These are phyloP conservation scores for Nymphaea colorata DNA, from an alignment of 164 flowering plant genomes.

Conservation along the genomic window DNA sequence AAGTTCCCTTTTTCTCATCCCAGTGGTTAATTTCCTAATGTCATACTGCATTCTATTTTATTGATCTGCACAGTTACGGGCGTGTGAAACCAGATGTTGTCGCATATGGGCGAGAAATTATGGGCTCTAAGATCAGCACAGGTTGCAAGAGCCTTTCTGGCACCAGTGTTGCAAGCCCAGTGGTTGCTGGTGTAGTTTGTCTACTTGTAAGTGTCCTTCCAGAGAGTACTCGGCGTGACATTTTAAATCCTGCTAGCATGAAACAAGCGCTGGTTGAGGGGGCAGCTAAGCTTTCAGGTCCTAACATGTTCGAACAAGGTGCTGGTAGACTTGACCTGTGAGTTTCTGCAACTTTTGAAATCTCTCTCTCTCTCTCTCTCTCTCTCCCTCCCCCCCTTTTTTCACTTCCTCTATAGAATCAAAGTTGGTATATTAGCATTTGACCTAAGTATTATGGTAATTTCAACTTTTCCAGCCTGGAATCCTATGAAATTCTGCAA, in stretches of 20 bases:
- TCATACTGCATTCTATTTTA: background rate
- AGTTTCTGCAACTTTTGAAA: conserved; percentile 18
- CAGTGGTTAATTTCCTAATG: no score
- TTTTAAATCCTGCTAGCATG: conserved; percentile 96
- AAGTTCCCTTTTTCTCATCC: no score
- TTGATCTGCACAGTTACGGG: conserved; percentile 24
- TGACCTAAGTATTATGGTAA: no score
- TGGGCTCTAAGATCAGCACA: conserved; percentile 97
- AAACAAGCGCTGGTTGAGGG: conserved; percentile 99
- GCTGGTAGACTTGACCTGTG: conserved; percentile 98
- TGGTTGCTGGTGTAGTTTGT: conserved; percentile 96
- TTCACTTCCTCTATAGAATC: no score
- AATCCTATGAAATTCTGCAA: conserved; percentile 83
- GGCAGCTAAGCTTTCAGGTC: conserved; percentile 92
- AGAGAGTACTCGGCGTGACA: conserved; percentile 40
- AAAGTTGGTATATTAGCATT: no score
- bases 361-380: no score
- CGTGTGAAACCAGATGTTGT: conserved; percentile 98
- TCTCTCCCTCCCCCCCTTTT: no score
- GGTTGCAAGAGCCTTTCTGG: conserved; percentile 99
- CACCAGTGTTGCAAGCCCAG: conserved; percentile 99
- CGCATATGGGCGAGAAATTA: conserved; percentile 95
- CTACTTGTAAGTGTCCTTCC: conserved; percentile 88
- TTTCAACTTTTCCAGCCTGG: conserved; percentile 35
- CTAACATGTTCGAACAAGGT: conserved; percentile 98